These are phyloP conservation scores for Coffea canephora DNA, from an alignment of 257 asterid genomes.

Conservation along the genomic window DNA sequence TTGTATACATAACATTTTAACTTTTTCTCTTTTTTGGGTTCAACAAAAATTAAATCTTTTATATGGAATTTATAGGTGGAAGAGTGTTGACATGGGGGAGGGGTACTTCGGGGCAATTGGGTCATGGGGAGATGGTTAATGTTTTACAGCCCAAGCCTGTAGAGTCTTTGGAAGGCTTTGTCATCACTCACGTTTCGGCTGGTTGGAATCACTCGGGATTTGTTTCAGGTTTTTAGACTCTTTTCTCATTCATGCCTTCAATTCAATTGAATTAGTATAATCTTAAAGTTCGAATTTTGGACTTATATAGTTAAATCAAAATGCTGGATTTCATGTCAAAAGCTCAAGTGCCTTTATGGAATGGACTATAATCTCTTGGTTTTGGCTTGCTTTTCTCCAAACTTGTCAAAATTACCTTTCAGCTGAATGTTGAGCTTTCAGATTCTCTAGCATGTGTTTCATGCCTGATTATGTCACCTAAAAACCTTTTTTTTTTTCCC, in stretches of 20 bases:
- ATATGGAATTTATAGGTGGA: constrained; percentile 51
- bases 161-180: constrained; percentile 39
- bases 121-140: constrained; percentile 68
- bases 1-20: neutral
- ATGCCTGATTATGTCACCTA: neutral
- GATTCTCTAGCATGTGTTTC: neutral
- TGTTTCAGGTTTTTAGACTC: constrained; percentile 56
- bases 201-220: constrained; percentile 98
- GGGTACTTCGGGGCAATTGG: constrained; percentile 88
- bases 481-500: too few species aligned
- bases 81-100: constrained; percentile 90
- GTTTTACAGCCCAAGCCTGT: constrained; percentile 45
- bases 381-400: too few species aligned
- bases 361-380: too few species aligned
- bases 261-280: neutral
- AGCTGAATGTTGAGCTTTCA: constrained; percentile 51
- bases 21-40: neutral
- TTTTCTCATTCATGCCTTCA: neutral
- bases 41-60: neutral
- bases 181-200: constrained; percentile 67
- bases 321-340: too few species aligned
- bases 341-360: too few species aligned
- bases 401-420: constrained; percentile 50
- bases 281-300: neutral
- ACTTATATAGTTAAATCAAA: neutral